Conservation (phyloP, 2,329 filamentous ascomycete genomes). For the Pseudogymnoascus sp. region DNA sequence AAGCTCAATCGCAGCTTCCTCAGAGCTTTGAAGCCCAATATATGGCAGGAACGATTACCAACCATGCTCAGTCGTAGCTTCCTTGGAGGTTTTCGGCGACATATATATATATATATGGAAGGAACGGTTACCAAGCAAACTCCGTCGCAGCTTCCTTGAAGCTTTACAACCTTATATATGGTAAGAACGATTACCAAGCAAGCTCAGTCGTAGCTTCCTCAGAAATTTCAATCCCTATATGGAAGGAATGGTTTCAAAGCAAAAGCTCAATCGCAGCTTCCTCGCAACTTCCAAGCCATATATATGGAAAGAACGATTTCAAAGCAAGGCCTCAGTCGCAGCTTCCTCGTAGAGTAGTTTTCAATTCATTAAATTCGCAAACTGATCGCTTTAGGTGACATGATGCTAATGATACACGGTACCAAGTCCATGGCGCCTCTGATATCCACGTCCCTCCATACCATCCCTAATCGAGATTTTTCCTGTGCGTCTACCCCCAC, state of each 20-base stretch:
- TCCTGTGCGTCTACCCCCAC: neutral
- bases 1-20: neutral
- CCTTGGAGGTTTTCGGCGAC: neutral
- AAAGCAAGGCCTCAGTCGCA: neutral
- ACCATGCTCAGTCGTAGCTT: neutral
- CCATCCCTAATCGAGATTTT: neutral
- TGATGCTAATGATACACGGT: constrained; percentile 7
- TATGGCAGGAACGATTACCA: neutral
- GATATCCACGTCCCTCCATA: neutral
- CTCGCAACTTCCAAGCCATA: neutral
- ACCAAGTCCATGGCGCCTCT: neutral
- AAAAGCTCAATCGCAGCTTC: neutral
- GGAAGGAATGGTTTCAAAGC: neutral
- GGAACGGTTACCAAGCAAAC: neutral
- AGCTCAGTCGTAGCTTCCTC: neutral
- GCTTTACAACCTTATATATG: neutral
- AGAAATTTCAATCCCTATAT: neutral
- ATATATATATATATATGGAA: neutral
- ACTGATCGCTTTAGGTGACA: neutral
- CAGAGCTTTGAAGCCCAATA: no score
- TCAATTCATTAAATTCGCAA: constrained; percentile 4
- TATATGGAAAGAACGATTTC: neutral
- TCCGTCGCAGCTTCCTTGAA: no score
- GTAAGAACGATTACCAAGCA: neutral
- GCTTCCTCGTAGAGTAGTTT: neutral